These are phyloP conservation scores for Lanmaoa rubissima DNA, from an alignment of 768 basidiomycete genomes.

Conservation along the genomic window DNA sequence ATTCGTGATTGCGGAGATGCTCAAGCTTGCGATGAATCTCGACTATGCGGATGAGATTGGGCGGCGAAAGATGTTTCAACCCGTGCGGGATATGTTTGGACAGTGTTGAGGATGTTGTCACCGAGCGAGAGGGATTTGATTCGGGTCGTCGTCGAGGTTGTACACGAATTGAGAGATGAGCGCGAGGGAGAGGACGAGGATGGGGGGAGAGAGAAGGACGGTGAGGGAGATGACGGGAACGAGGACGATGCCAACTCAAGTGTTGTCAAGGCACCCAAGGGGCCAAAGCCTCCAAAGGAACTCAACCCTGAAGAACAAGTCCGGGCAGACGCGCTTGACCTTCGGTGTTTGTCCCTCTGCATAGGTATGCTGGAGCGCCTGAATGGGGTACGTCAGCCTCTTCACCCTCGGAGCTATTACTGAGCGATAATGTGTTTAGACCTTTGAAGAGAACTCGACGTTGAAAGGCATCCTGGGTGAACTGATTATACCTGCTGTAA, in stretches of 20 bases:
- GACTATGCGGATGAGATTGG: too few relatives aligned
- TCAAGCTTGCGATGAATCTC: too few relatives aligned
- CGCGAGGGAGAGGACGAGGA: too few relatives aligned
- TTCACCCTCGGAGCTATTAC: background rate
- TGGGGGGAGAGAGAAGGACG: slow-evolving; percentile 36
- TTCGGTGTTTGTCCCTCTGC: too few relatives aligned
- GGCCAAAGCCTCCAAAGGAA: slow-evolving; percentile 30
- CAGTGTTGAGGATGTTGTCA: too few relatives aligned
- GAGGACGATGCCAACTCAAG: slow-evolving; percentile 9
- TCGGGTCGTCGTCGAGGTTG: too few relatives aligned
- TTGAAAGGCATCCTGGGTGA: slow-evolving; percentile 70
- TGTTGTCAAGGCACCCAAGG: slow-evolving; percentile 14
- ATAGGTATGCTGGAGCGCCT: slow-evolving; percentile 85
- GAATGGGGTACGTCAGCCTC: slow-evolving; percentile 58
- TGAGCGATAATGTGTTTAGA: slow-evolving; percentile 28
- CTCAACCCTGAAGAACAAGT: slow-evolving; percentile 60
- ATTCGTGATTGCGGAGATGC: too few relatives aligned
- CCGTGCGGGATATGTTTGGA: too few relatives aligned
- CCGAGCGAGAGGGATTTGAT: too few relatives aligned
- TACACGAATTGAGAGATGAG: too few relatives aligned
- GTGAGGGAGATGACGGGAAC: slow-evolving; percentile 18
- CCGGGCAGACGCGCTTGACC: slow-evolving; percentile 60
- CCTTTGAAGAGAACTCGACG: slow-evolving; percentile 66
- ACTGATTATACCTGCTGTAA: slow-evolving; percentile 87
- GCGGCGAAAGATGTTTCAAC: too few relatives aligned